Evolutionary conservation across 129 eudicot genomes (phyloP).

Genomic region (Kitagawia praeruptora): DNA sequence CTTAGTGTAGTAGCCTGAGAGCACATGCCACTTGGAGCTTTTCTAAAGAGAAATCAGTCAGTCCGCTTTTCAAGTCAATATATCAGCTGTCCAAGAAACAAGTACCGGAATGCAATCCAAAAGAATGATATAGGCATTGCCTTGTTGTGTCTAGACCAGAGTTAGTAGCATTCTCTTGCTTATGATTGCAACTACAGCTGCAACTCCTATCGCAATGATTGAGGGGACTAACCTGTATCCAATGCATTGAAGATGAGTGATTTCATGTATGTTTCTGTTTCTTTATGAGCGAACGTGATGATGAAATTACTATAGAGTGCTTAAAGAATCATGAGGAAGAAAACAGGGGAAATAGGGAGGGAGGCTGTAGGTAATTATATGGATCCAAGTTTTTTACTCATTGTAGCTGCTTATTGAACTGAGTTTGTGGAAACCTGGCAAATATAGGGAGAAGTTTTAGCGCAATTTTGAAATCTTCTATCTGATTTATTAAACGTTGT

Average conservation of each 20-base stretch:
- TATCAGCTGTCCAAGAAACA: constrained; percentile 82
- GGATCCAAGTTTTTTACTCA: constrained; percentile 29
- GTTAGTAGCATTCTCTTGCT: constrained; percentile 41
- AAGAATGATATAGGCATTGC: constrained; percentile 54
- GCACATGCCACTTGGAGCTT: constrained; percentile 56
- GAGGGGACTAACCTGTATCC: constrained; percentile 64
- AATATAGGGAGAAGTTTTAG: constrained; percentile 57
- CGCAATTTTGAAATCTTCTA: constrained; percentile 64
- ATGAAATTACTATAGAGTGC: not conserved
- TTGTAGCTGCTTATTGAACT: constrained; percentile 74
- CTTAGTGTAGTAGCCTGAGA: constrained; percentile 71
- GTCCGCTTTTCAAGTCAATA: constrained; percentile 66
- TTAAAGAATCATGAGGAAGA: constrained; percentile 29
- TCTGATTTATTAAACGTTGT: constrained; percentile 44
- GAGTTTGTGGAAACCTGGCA: constrained; percentile 69
- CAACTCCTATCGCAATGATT: constrained; percentile 50
- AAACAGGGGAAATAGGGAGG: not conserved
- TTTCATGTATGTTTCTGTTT: constrained; percentile 48
- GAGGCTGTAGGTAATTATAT: not conserved
- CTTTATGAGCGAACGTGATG: not conserved
- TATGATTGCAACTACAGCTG: constrained; percentile 63
- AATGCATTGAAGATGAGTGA: constrained; percentile 59
- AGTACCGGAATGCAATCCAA: constrained; percentile 71
- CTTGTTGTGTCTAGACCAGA: constrained; percentile 17
- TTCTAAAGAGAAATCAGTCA: constrained; percentile 73